Percentiles rank a stretch among this genome's conserved stretches.
These are phyloP conservation scores for Senna tora DNA, from an alignment of 306 rosid genomes.

Conservation along the genomic window DNA sequence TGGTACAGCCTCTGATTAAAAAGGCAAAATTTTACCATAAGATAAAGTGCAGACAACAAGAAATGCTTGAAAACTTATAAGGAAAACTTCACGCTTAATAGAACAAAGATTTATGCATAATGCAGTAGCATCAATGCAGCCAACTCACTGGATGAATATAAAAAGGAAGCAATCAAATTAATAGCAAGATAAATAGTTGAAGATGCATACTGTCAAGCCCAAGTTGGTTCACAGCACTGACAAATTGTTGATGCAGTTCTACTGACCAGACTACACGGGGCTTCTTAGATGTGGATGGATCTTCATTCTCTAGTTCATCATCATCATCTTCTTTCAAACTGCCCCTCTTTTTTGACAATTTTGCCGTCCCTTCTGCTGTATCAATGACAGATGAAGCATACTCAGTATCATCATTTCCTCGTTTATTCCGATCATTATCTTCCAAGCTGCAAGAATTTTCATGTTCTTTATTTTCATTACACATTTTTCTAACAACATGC, in stretches of 20 bases:
- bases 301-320: constrained; percentile 52
- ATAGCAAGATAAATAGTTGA: constrained; percentile 7
- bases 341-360: constrained; percentile 62
- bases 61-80: constrained; percentile 15
- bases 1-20: constrained; percentile 72
- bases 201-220: constrained; percentile 68
- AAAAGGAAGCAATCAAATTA: neutral
- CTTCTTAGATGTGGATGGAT: constrained; percentile 55
- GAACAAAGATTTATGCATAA: constrained; percentile 13
- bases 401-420: constrained; percentile 59
- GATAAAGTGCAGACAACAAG: neutral
- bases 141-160: constrained; percentile 9
- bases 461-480: constrained; percentile 54
- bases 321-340: constrained; percentile 59
- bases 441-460: constrained; percentile 64
- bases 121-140: neutral
- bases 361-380: constrained; percentile 52
- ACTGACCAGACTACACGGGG: constrained; percentile 67
- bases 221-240: constrained; percentile 59
- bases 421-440: constrained; percentile 53
- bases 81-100: neutral
- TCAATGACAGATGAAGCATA: constrained; percentile 58
- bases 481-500: constrained; percentile 53
- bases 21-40: constrained; percentile 34
- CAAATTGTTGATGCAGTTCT: constrained; percentile 60